These are phyloP conservation scores for Filosporella fistucella DNA, from an alignment of 495 filamentous ascomycete genomes.

Conservation along the genomic window DNA sequence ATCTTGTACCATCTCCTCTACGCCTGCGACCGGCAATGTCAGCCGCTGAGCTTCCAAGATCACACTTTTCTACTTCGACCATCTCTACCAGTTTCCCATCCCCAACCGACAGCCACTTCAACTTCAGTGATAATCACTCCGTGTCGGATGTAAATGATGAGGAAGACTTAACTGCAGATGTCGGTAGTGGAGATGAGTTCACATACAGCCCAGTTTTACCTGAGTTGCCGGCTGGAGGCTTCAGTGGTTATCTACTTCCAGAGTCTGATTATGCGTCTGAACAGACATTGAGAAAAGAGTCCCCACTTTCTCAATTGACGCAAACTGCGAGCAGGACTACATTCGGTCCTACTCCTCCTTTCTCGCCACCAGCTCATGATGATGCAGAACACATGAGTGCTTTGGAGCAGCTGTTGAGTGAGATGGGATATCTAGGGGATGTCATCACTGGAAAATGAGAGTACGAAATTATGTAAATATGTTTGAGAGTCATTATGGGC, in stretches of 20 bases:
- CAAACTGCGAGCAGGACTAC: conserved; percentile 13
- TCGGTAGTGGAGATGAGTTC: conserved; percentile 19
- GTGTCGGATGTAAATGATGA: conserved; percentile 13
- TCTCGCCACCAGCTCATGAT: not conserved
- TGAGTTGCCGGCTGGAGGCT: conserved; percentile 5
- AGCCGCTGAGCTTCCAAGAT: conserved; percentile 23
- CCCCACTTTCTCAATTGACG: conserved; percentile 2
- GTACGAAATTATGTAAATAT: not conserved
- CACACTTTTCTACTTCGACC: conserved; percentile 32
- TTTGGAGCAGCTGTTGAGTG: conserved; percentile 18
- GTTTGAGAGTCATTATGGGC: too few relatives aligned
- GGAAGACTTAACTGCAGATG: conserved; percentile 13
- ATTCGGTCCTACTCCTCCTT: conserved; percentile 13
- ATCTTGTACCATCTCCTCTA: conserved; percentile 9
- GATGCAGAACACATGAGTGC: conserved; percentile 11
- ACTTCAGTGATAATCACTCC: conserved; percentile 9
- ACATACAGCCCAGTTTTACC: conserved; percentile 14
- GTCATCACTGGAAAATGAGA: conserved; percentile 18
- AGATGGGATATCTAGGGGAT: conserved; percentile 23
- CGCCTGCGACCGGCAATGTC: conserved; percentile 6
- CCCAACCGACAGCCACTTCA: conserved; percentile 18
- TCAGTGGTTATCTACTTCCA: conserved; percentile 18
- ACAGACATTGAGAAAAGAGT: conserved; percentile 11
- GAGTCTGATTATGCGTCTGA: conserved; percentile 14
- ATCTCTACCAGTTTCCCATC: conserved; percentile 30